Percentiles rank a stretch among this genome's conserved stretches.
These are phyloP conservation scores for Yamadazyma atmosphaerica DNA, from an alignment of 1,139 yeast genomes.

Conservation along the genomic window DNA sequence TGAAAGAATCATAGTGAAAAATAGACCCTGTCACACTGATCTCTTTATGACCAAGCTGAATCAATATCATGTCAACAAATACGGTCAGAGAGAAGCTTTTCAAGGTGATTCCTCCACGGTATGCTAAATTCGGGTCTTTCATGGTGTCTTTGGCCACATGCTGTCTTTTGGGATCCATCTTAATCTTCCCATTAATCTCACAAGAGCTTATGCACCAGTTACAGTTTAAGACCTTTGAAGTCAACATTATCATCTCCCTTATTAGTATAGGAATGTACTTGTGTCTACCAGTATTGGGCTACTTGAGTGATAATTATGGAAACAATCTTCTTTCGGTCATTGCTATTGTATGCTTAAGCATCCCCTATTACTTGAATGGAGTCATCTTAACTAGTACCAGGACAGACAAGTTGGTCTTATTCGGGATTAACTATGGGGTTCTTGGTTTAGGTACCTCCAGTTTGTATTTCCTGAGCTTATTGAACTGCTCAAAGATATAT, in stretches of 20 bases:
- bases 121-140: slow-evolving; percentile 39
- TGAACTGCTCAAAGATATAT: slow-evolving; percentile 82
- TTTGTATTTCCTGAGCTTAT: slow-evolving; percentile 70
- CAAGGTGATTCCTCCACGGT: slow-evolving; percentile 22
- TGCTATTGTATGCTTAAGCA: slow-evolving; percentile 65
- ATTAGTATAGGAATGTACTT: slow-evolving; percentile 83
- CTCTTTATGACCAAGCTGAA: background rate
- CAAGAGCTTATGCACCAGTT: slow-evolving; percentile 61
- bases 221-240: slow-evolving; percentile 65
- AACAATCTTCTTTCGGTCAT: slow-evolving; percentile 71
- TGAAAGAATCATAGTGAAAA: background rate
- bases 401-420: slow-evolving; percentile 21
- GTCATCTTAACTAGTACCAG: slow-evolving; percentile 12
- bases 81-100: slow-evolving; percentile 22
- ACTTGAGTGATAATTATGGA: slow-evolving; percentile 81
- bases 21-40: background rate
- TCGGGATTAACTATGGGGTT: slow-evolving; percentile 39
- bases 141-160: slow-evolving; percentile 52
- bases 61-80: background rate
- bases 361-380: slow-evolving; percentile 61
- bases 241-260: slow-evolving; percentile 74
- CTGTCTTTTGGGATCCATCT: slow-evolving; percentile 77
- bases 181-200: slow-evolving; percentile 78
- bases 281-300: slow-evolving; percentile 81
- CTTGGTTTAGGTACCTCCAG: slow-evolving; percentile 85